Percentiles rank a stretch among this genome's conserved stretches.
Conservation (phyloP, 495 filamentous ascomycete genomes). For the Cetradonia linearis region DNA sequence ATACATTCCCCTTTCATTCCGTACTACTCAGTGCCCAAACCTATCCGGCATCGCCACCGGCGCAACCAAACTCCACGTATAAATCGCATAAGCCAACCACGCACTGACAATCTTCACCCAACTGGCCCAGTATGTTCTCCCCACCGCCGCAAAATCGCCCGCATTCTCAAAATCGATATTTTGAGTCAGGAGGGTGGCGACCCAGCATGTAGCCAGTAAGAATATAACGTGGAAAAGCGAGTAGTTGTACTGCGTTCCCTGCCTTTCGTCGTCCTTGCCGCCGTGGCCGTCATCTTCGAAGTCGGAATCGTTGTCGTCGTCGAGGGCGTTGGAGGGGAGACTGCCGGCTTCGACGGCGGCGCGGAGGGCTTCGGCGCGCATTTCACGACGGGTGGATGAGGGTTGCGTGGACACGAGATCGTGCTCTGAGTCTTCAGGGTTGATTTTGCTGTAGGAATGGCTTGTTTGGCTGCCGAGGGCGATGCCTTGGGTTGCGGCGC, state of each 20-base stretch:
- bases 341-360: constrained; percentile 84
- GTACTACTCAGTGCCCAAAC: constrained; percentile 47
- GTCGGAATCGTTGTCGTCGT: constrained; percentile 66
- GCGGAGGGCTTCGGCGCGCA: constrained; percentile 85
- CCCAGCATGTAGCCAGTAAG: constrained; percentile 91
- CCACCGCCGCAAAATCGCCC: constrained; percentile 77
- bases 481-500: constrained; percentile 88
- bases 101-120: constrained; percentile 99
- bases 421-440: constrained; percentile 65
- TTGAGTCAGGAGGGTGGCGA: constrained; percentile 84
- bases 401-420: constrained; percentile 87
- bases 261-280: constrained; percentile 76
- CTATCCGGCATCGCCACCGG: constrained; percentile 78
- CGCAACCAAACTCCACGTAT: constrained; percentile 83
- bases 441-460: constrained; percentile 47
- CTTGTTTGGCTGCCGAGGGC: constrained; percentile 62
- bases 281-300: constrained; percentile 49
- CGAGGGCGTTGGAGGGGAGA: constrained; percentile 80
- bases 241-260: constrained; percentile 91
- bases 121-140: constrained; percentile 91
- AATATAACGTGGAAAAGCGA: constrained; percentile 96
- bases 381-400: constrained; percentile 58
- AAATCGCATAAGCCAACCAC: constrained; percentile 94
- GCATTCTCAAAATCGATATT: constrained; percentile 57
- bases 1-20: neutral